Evolutionary conservation across 345 rosid genomes (phyloP).

Genomic region (Toxicodendron radicans): DNA sequence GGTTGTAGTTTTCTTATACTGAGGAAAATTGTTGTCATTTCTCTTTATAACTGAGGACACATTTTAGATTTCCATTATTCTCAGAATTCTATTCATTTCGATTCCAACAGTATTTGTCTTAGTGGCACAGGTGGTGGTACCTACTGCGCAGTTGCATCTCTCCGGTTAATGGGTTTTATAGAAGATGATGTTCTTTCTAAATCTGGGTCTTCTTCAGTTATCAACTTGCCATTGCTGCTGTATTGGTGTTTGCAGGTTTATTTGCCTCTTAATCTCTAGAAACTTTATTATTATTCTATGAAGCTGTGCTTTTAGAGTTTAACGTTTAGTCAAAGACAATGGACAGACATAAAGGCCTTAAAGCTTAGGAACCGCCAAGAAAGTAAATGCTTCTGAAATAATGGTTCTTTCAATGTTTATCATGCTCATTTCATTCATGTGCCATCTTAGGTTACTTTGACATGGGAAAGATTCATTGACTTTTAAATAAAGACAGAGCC

Average conservation of each 20-base stretch:
- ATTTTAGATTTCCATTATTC: neutral
- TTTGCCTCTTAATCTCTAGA: constrained; percentile 16
- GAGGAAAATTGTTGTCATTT: neutral
- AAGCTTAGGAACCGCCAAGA: neutral
- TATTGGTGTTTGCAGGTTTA: constrained; percentile 79
- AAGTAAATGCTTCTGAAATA: constrained; percentile 10
- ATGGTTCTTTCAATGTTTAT: neutral
- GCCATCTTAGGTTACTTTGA: neutral
- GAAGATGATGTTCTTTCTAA: constrained; percentile 59
- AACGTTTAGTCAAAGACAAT: neutral
- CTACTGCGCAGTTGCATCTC: constrained; percentile 91
- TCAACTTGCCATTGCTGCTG: constrained; percentile 53
- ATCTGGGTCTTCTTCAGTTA: constrained; percentile 39
- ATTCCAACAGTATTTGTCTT: constrained; percentile 43
- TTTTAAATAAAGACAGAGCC: neutral
- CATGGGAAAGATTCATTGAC: neutral
- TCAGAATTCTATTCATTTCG: neutral
- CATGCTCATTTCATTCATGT: neutral
- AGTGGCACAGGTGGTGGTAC: constrained; percentile 92
- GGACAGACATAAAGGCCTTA: constrained; percentile 1
- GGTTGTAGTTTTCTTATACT: neutral
- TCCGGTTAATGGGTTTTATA: constrained; percentile 76
- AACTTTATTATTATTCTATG: neutral
- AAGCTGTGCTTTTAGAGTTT: constrained; percentile 12
- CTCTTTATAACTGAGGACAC: neutral